These are phyloP conservation scores for Lentithecium fluviatile DNA, from an alignment of 495 filamentous ascomycete genomes.

Conservation along the genomic window DNA sequence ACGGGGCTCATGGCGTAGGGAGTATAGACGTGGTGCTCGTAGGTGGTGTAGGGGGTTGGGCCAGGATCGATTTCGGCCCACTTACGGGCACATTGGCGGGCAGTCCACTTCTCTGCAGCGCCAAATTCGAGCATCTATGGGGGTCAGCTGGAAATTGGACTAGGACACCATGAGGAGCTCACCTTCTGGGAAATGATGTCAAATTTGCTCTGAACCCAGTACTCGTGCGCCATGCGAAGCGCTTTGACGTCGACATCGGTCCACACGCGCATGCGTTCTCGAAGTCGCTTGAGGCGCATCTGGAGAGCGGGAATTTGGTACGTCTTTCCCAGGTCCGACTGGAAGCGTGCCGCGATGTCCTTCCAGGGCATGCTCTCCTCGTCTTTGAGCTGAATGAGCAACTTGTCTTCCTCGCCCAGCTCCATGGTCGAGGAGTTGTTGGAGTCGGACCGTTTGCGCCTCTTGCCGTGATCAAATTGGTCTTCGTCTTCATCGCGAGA, in stretches of 20 bases:
- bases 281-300: constrained; percentile 68
- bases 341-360: constrained; percentile 63
- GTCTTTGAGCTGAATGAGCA: constrained; percentile 65
- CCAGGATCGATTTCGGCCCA: constrained; percentile 46
- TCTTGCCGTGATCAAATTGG: constrained; percentile 29
- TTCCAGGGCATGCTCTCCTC: constrained; percentile 70
- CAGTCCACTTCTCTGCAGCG: constrained; percentile 45
- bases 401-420: constrained; percentile 63
- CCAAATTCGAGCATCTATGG: constrained; percentile 43
- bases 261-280: constrained; percentile 65
- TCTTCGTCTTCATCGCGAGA: constrained; percentile 38
- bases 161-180: constrained; percentile 6
- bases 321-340: constrained; percentile 60
- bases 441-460: constrained; percentile 39
- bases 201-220: constrained; percentile 48
- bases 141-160: constrained; percentile 1
- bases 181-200: constrained; percentile 49
- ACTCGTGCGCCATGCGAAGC: constrained; percentile 45
- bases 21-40: constrained; percentile 33
- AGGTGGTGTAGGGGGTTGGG: constrained; percentile 34
- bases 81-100: constrained; percentile 45
- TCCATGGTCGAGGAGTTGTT: constrained; percentile 33
- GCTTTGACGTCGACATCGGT: constrained; percentile 58
- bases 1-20: constrained; percentile 36
- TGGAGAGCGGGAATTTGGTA: constrained; percentile 69